Evolutionary conservation across 169 alveolate species (phyloP).

Genomic region (Plasmodium malariae): DNA sequence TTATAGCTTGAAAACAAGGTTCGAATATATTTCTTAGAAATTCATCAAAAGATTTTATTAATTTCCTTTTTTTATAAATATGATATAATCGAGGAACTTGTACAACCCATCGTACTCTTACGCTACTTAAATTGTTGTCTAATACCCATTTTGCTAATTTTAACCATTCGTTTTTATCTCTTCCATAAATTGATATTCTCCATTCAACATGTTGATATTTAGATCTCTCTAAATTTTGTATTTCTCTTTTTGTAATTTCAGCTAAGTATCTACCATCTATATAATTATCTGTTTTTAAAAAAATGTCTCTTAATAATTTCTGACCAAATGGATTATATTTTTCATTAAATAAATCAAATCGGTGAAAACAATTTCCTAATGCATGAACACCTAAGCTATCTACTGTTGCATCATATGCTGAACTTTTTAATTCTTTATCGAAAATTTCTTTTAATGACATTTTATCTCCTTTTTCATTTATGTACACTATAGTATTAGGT

Average conservation of each 20-base stretch:
- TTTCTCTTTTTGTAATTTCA: constrained; percentile 91
- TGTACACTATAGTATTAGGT: constrained; percentile 83
- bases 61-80: constrained; percentile 83
- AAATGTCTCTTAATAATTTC: constrained; percentile 89
- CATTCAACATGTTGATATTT: constrained; percentile 93
- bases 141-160: constrained; percentile 92
- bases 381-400: constrained; percentile 91
- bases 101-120: constrained; percentile 89
- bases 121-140: constrained; percentile 83
- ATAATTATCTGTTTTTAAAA: constrained; percentile 92
- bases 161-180: constrained; percentile 91
- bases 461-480: constrained; percentile 77
- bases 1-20: constrained; percentile 90
- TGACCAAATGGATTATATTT: constrained; percentile 94
- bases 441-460: constrained; percentile 85
- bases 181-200: constrained; percentile 94
- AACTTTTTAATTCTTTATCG: constrained; percentile 82
- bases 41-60: constrained; percentile 86
- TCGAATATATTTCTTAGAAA: constrained; percentile 86
- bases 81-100: constrained; percentile 93
- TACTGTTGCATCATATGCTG: constrained; percentile 83
- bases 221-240: constrained; percentile 87
- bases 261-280: constrained; percentile 92
- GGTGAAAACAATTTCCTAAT: constrained; percentile 90
- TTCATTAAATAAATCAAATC: constrained; percentile 94